Conservation (phyloP, 495 filamentous ascomycete species). For the Astrothelium subdiscretum region DNA sequence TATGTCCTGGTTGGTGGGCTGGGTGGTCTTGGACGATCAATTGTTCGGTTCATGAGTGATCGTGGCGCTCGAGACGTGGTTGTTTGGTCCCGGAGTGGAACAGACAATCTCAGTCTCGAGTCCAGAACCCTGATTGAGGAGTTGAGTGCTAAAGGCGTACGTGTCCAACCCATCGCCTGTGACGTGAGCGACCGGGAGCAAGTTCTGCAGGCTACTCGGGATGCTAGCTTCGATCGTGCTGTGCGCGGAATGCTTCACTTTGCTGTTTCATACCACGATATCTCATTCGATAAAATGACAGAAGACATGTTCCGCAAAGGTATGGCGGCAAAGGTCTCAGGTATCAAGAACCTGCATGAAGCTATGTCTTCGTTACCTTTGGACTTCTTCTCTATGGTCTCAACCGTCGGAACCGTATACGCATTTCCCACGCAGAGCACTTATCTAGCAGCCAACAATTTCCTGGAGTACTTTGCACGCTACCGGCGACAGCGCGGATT, state of each 20-base stretch:
- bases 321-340: not conserved
- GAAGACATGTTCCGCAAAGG: not conserved
- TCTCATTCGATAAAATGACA: not conserved
- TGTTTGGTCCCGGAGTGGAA: not conserved
- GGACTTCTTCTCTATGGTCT: constrained; percentile 19
- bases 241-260: not conserved
- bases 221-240: not conserved
- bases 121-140: not conserved
- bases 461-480: constrained; percentile 14
- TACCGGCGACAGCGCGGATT: constrained; percentile 15
- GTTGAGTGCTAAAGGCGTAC: not conserved
- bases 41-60: not conserved
- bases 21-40: constrained; percentile 30
- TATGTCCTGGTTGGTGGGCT: constrained; percentile 38
- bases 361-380: not conserved
- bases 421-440: constrained; percentile 9
- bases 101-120: not conserved
- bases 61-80: not conserved
- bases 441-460: constrained; percentile 14
- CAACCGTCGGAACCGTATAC: not conserved
- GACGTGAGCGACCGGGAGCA: not conserved
- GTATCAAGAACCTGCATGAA: not conserved
- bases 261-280: not conserved
- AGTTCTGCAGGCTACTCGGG: not conserved
- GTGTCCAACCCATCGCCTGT: not conserved